Base-by-base conservation (phyloP, 2,329 filamentous ascomycete species). In the Arthroderma sp. region DNA sequence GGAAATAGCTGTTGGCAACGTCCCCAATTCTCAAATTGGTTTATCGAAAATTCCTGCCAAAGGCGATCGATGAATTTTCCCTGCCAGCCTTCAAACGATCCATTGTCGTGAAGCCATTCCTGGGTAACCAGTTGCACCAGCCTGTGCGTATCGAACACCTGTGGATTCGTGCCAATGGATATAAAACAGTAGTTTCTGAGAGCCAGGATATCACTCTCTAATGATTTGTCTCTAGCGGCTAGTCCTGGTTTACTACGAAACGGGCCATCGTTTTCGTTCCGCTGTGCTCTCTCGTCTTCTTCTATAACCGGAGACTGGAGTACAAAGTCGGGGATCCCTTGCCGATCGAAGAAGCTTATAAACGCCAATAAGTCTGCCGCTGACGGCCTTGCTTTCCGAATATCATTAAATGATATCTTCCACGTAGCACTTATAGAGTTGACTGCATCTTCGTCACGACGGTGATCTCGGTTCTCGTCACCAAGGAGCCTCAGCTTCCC, bases 371-470 rank as follows among this genome's bases (percentile, higher is more conserved):
- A 63, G 0, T 65, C 55, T 0, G 60, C 53, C 0, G 70, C 69
- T 0, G 64, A 44, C 1, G 17, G 41, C 17, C 59, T 55, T 3
- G 56, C 41, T 1, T 58, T n/a, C 11, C 31, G 59, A 3, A 72
- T 66, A 56, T 70, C 63, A 0, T 60, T 47, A 37, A 72, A 71
- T 0, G 69, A 71, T 1, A 69, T 65, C 5, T 70, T 59, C 69
- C 67, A 72, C 0, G 69, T 72, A 1, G 58, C 63, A 0, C 67
- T 65, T 1, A 73, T 63, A 1, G 70, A 67, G 33, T 71, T 72
- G 2, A 55, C 55, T 1, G 61, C 58, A n/a, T 58, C n/a, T 13
- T 23, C 35, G 43, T 67, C 66, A 52, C 66, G 60, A 13, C 65
- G 64, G 17, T 58, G 52, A 49, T 67, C 62, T 31, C 54, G 57